These are phyloP conservation scores for Amaranthus cruentus DNA, from an alignment of 148 eudicot species.

Conservation along the genomic window DNA sequence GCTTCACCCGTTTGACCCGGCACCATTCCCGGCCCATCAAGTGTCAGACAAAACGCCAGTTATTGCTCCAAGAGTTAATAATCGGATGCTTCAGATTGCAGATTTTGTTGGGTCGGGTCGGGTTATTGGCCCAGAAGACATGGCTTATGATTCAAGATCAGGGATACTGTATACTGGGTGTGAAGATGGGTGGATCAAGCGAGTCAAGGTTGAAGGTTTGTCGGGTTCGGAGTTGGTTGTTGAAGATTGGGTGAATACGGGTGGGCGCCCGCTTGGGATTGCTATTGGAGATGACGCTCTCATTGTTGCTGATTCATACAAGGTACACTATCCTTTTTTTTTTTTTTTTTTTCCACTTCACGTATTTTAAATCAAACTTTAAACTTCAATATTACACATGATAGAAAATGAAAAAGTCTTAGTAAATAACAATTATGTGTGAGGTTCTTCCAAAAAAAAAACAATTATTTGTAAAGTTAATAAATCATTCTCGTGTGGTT, in stretches of 20 bases:
- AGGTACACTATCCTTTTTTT: neutral
- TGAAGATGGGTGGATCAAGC: constrained; percentile 40
- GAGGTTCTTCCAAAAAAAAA: too few relatives aligned
- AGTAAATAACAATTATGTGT: too few relatives aligned
- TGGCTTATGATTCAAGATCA: constrained; percentile 22
- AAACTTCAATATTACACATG: too few relatives aligned
- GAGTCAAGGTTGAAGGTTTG: constrained; percentile 14
- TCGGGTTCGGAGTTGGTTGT: constrained; percentile 12
- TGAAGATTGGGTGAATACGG: constrained; percentile 34
- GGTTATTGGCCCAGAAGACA: constrained; percentile 34
- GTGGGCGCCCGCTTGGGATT: constrained; percentile 39
- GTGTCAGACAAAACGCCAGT: neutral
- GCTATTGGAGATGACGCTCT: constrained; percentile 19
- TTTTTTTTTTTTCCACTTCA: too few relatives aligned
- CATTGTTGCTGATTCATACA: constrained; percentile 31
- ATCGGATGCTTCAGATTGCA: constrained; percentile 15
- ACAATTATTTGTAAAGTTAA: too few relatives aligned
- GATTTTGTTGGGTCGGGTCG: constrained; percentile 21
- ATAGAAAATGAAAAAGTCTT: too few relatives aligned
- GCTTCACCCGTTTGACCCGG: constrained; percentile 27
- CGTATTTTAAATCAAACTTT: too few relatives aligned
- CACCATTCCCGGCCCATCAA: constrained; percentile 20
- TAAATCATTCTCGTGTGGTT: too few relatives aligned
- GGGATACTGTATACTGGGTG: constrained; percentile 32
- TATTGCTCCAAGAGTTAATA: neutral